phyloP scores from a whole-genome alignment of 2,329 filamentous ascomycete species.

The Hypoxylon sp. region DNA sequence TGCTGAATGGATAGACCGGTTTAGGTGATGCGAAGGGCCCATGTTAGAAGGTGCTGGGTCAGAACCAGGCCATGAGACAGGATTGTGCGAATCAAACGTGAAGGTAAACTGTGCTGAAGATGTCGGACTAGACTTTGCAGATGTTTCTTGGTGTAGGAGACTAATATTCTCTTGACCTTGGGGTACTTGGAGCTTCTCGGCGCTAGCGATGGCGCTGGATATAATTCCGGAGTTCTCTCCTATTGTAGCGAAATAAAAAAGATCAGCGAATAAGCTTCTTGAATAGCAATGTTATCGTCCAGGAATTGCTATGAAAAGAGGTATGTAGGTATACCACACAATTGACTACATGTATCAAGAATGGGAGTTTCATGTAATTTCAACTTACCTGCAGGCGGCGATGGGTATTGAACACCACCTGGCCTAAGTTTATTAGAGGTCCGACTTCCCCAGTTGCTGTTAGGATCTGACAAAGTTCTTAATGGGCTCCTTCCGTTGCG shows the following conservation, averaged over 20 bases:
- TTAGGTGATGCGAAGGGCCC: constrained; percentile 48
- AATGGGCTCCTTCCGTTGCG: constrained; percentile 74
- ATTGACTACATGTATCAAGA: constrained; percentile 5
- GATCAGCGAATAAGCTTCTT: constrained; percentile 39
- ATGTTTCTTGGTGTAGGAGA: constrained; percentile 78
- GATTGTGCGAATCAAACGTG: constrained; percentile 91
- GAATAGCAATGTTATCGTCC: constrained; percentile 20
- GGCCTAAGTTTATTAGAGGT: constrained; percentile 64
- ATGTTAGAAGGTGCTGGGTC: constrained; percentile 56
- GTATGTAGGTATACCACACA: background rate
- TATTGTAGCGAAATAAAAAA: constrained; percentile 37
- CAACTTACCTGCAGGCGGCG: constrained; percentile 63
- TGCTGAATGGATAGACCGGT: constrained; percentile 41
- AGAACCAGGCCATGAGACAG: constrained; percentile 80
- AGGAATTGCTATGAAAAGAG: constrained; percentile 12
- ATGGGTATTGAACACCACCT: constrained; percentile 57
- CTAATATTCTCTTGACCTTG: constrained; percentile 84
- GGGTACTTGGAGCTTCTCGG: constrained; percentile 76
- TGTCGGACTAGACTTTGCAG: constrained; percentile 72
- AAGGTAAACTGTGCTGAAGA: constrained; percentile 94
- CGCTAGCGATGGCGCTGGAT: constrained; percentile 90
- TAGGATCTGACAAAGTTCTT: constrained; percentile 71
- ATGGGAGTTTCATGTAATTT: background rate
- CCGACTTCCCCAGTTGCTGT: constrained; percentile 69
- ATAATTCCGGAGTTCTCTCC: constrained; percentile 82